A percentile compares a stretch with the other conserved stretches of the same genome.
Conservation (phyloP, 805 yeast species). For the Maudiozyma barnettii region DNA sequence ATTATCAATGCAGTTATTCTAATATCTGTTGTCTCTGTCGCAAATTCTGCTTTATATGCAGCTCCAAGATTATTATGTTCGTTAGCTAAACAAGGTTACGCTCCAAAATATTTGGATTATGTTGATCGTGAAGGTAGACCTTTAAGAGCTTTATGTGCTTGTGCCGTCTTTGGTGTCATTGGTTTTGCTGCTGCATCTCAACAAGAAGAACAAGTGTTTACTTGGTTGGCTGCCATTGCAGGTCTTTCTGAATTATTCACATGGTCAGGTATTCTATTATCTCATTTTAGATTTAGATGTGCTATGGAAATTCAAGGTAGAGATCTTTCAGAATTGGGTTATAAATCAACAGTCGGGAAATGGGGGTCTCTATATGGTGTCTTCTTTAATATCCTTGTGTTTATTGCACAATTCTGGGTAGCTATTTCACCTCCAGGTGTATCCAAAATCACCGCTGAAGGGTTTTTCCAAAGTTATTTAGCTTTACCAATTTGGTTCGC, state of each 20-base stretch:
- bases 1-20: constrained; percentile 68
- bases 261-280: constrained; percentile 46
- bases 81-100: constrained; percentile 64
- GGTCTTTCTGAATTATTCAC: constrained; percentile 54
- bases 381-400: constrained; percentile 39
- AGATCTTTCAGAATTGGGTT: constrained; percentile 39
- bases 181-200: constrained; percentile 52
- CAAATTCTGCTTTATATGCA: constrained; percentile 66
- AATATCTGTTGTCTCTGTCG: constrained; percentile 65
- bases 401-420: constrained; percentile 55
- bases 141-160: constrained; percentile 40
- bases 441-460: constrained; percentile 29
- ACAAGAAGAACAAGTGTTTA: constrained; percentile 44
- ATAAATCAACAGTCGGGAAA: constrained; percentile 38
- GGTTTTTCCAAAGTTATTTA: constrained; percentile 46
- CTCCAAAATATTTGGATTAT: constrained; percentile 45
- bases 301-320: constrained; percentile 47
- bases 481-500: constrained; percentile 39
- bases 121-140: constrained; percentile 56
- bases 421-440: constrained; percentile 48
- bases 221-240: constrained; percentile 52
- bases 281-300: constrained; percentile 45
- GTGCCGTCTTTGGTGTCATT: constrained; percentile 46
- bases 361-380: constrained; percentile 44
- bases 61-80: constrained; percentile 63